phyloP scores from a whole-genome alignment of 2,329 filamentous ascomycete species.

The Aphanocladium album region DNA sequence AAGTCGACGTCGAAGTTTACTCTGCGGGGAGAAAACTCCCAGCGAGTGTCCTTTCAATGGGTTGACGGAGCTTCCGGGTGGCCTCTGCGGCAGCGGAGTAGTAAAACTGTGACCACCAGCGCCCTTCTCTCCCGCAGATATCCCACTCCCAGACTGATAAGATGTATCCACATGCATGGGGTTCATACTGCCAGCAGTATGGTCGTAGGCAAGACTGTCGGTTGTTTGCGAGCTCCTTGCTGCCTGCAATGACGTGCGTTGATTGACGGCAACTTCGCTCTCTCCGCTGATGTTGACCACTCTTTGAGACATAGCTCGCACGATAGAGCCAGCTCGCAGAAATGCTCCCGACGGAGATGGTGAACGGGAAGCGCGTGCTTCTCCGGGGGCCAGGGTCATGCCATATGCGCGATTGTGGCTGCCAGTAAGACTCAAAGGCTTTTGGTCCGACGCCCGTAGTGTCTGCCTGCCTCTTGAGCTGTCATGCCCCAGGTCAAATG shows the following conservation, averaged over 20 bases:
- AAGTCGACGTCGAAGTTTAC: conserved; percentile 64
- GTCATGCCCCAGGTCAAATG: conserved; percentile 52
- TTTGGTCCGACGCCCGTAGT: conserved; percentile 45
- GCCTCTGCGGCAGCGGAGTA: conserved; percentile 14
- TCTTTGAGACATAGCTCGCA: conserved; percentile 88
- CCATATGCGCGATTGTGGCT: conserved; percentile 54
- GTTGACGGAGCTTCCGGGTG: conserved; percentile 43
- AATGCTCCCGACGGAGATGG: conserved; percentile 60
- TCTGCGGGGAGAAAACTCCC: conserved; percentile 78
- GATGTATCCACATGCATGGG: conserved; percentile 43
- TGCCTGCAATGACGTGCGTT: conserved; percentile 57
- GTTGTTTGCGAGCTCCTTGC: conserved; percentile 31
- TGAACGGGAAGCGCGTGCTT: conserved; percentile 54
- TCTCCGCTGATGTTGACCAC: conserved; percentile 97
- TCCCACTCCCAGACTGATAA: conserved; percentile 45
- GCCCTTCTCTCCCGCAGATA: conserved; percentile 42
- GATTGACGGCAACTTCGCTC: conserved; percentile 68
- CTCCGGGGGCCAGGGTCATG: conserved; percentile 47
- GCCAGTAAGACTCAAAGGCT: conserved; percentile 54
- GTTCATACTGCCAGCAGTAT: conserved; percentile 18
- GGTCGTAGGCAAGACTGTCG: conserved; percentile 34
- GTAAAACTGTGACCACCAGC: conserved; percentile 19
- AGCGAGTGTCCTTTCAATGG: conserved; percentile 82
- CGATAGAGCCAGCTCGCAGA: conserved; percentile 66
- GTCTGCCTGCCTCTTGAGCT: conserved; percentile 47